Evolutionary conservation across 2,329 filamentous ascomycete genomes (phyloP).

Genomic region (Ophiosphaerella korrae): DNA sequence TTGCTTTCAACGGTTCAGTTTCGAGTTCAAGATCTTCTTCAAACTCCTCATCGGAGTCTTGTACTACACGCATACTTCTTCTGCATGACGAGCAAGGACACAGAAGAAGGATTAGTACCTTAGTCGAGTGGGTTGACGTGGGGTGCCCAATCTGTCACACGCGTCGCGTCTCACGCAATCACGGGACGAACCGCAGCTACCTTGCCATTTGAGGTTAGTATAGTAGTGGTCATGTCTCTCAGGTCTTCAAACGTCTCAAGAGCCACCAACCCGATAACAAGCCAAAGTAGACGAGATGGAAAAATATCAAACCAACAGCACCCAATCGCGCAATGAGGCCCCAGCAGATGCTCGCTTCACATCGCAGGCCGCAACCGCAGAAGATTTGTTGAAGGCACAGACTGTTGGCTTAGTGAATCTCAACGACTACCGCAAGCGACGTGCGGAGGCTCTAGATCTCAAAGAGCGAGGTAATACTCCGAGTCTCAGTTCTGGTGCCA

Average conservation of each 20-base stretch:
- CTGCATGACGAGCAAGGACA: slow-evolving; percentile 3
- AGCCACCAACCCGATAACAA: no score
- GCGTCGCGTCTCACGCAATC: slow-evolving; percentile 17
- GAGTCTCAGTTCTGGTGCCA: slow-evolving; percentile 61
- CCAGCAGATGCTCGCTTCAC: slow-evolving; percentile 67
- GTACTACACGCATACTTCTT: slow-evolving; percentile 36
- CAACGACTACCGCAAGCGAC: slow-evolving; percentile 93
- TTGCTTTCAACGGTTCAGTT: slow-evolving; percentile 10
- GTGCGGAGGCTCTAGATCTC: slow-evolving; percentile 90
- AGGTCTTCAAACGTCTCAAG: not conserved
- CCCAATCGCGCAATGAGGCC: slow-evolving; percentile 23
- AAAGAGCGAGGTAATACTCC: slow-evolving; percentile 83
- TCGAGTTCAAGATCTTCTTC: slow-evolving; percentile 36
- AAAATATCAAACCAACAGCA: slow-evolving; percentile 28
- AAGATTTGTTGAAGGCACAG: slow-evolving; percentile 81
- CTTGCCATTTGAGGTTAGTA: slow-evolving; percentile 13
- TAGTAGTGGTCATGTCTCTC: not conserved
- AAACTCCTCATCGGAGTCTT: slow-evolving; percentile 46
- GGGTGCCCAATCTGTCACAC: slow-evolving; percentile 1
- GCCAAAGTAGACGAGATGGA: slow-evolving; percentile 26
- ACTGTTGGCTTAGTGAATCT: slow-evolving; percentile 91
- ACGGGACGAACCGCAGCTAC: slow-evolving; percentile 18
- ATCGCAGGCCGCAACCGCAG: slow-evolving; percentile 74
- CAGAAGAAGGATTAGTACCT: not conserved
- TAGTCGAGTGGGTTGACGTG: not conserved